Base-by-base conservation (phyloP, 371 early-diverging fungal species). In the Furculomyces boomerangus region DNA sequence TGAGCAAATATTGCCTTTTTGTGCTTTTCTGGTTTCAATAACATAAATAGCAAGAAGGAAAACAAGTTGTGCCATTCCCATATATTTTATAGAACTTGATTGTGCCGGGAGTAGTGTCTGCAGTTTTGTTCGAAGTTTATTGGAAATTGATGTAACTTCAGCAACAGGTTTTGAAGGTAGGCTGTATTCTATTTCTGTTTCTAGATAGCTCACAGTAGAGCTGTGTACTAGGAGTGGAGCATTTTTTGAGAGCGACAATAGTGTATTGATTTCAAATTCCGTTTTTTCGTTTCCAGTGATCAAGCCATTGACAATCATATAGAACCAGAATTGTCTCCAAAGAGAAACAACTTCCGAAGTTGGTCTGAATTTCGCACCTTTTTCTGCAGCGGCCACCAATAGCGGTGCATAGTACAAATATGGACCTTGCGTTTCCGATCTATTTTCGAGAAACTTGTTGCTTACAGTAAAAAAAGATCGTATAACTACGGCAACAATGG, bases 281-380 rank as follows among this genome's bases (percentile, higher is more conserved):
- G 82, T 75, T 82, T 89, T 90, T 2, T 75, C 70, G 1, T 82
- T 75, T 44, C 86, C 83, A 8, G 80, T 75, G 20, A 83, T 70
- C 53, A 84, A 80, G 0, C 88, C 83, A 63, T 77, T 81, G 1
- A 86, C 61, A 0, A 89, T 79, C 45, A 86, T 75, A 56, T 86
- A 83, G 60, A 93, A 81, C 96, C 96, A 95, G 22, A 83, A 73
- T 60, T 88, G 88, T 30, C 93, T 75, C 71, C 88, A 89, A 14
- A 82, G 67, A 24, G 76, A 67, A 0, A 77, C 74, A 1, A 77
- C 68, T 43, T 86, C 89, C 22, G 78, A 74, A 27, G 72, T 72
- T 10, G 80, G 74, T 2, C 68, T 70, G 26, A 74, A 55, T 50
- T 80, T 81, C 2, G 76, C 76, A 24, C 74, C 66, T 53, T 83